These are phyloP conservation scores for Pythium phragmitis DNA, from an alignment of 352 stramenopile species.

Conservation along the genomic window DNA sequence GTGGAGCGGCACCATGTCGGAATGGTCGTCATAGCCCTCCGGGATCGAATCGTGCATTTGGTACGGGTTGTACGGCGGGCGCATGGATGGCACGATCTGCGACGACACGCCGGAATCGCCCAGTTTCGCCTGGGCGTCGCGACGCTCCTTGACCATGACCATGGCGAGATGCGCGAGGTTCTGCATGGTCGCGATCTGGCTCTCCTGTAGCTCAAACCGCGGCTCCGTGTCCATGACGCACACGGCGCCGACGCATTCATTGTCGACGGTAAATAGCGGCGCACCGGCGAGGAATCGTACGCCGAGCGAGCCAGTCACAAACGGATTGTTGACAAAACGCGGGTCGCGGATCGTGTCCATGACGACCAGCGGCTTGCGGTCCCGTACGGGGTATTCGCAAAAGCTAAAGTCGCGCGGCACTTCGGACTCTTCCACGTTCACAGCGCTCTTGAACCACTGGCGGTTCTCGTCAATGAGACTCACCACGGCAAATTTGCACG, in stretches of 20 bases:
- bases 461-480: constrained; percentile 92
- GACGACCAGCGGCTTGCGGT: constrained; percentile 79
- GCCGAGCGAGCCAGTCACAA: constrained; percentile 87
- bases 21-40: constrained; percentile 32
- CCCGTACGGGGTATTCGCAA: constrained; percentile 76
- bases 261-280: constrained; percentile 88
- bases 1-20: constrained; percentile 74
- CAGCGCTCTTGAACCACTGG: constrained; percentile 94
- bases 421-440: constrained; percentile 74
- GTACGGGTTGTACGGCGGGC: constrained; percentile 18
- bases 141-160: constrained; percentile 85
- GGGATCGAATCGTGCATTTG: constrained; percentile 10
- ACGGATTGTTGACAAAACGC: constrained; percentile 87
- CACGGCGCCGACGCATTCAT: constrained; percentile 72
- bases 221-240: constrained; percentile 79
- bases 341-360: constrained; percentile 86
- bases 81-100: constrained; percentile 44
- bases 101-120: constrained; percentile 36
- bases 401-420: constrained; percentile 86
- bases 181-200: constrained; percentile 82
- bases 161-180: constrained; percentile 82
- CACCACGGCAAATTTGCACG: constrained; percentile 80
- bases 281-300: constrained; percentile 94
- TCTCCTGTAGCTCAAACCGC: constrained; percentile 60
- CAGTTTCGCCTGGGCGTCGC: constrained; percentile 61